Percentiles rank a stretch among this genome's conserved stretches.
Evolutionary conservation across 2,329 filamentous ascomycete genomes (phyloP).

Genomic region (Grosmannia clavigera): DNA sequence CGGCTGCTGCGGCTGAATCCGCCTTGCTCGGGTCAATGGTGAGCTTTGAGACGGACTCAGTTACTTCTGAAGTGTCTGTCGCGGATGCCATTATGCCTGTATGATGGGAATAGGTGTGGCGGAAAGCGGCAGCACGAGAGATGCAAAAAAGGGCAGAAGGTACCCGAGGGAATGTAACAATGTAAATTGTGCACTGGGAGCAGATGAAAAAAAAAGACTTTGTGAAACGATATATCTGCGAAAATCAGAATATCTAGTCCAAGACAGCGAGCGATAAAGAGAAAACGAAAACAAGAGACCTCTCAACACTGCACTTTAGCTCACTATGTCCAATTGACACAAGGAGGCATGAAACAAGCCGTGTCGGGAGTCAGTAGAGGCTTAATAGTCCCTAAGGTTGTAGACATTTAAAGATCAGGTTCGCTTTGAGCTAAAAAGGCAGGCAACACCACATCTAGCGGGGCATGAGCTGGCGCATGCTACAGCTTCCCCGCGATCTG

Average conservation of each 20-base stretch:
- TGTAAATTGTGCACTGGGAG: too few relatives aligned
- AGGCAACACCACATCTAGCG: neutral
- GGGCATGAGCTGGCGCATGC: neutral
- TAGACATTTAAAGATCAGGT: neutral
- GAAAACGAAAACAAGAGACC: neutral
- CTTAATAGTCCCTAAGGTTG: neutral
- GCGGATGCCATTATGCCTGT: constrained; percentile 7
- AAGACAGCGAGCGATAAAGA: neutral
- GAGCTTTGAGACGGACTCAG: constrained; percentile 17
- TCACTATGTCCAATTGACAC: neutral
- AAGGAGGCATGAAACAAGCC: neutral
- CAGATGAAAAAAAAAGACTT: too few relatives aligned
- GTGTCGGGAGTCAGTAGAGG: neutral
- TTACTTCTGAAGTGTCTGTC: constrained; percentile 7
- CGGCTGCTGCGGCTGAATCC: neutral
- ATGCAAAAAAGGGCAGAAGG: neutral
- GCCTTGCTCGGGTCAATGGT: constrained; percentile 16
- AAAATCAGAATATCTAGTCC: too few relatives aligned
- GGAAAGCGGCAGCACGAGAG: neutral
- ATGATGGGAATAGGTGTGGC: neutral
- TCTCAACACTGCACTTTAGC: neutral
- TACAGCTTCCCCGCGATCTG: constrained; percentile 7
- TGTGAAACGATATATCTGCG: too few relatives aligned
- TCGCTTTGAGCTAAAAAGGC: neutral
- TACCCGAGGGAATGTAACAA: too few relatives aligned